Evolutionary conservation across 805 yeast genomes (phyloP).

Genomic region (Barnettozyma salicaria): DNA sequence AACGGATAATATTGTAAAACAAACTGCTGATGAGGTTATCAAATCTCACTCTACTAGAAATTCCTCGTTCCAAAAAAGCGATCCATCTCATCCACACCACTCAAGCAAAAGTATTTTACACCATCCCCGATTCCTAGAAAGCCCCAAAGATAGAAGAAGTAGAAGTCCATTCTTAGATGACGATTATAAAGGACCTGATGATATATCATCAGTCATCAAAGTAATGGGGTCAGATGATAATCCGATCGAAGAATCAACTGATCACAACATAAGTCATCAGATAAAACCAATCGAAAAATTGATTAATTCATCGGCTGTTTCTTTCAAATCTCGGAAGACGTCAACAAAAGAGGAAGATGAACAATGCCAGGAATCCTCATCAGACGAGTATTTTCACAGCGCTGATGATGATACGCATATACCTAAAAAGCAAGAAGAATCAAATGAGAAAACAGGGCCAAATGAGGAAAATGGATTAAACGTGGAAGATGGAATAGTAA

Average conservation of each 20-base stretch:
- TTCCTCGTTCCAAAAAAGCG: slow-evolving; percentile 5
- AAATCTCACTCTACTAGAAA: not conserved
- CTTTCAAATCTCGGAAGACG: no score
- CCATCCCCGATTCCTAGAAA: slow-evolving; percentile 18
- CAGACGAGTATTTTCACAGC: slow-evolving; percentile 7
- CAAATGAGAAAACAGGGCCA: no score
- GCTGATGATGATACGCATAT: slow-evolving; percentile 3
- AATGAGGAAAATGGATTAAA: not conserved
- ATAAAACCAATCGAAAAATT: not conserved
- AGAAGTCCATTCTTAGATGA: slow-evolving; percentile 25
- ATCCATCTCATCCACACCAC: slow-evolving; percentile 12
- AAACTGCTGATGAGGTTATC: not conserved
- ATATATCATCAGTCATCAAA: slow-evolving; percentile 7
- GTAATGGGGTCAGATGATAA: slow-evolving; percentile 16
- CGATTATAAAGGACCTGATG: slow-evolving; percentile 16
- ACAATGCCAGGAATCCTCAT: no score
- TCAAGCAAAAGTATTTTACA: slow-evolving; percentile 16
- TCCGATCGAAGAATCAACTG: slow-evolving; percentile 28
- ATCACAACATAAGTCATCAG: slow-evolving; percentile 19
- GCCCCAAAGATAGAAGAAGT: slow-evolving; percentile 18
- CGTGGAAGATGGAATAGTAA: not conserved
- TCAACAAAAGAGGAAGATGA: no score
- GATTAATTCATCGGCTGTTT: no score
- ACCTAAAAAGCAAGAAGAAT: slow-evolving; percentile 1
- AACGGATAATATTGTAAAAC: not conserved